These are phyloP conservation scores for Lactarius quietus DNA, from an alignment of 768 basidiomycete genomes.

Conservation along the genomic window DNA sequence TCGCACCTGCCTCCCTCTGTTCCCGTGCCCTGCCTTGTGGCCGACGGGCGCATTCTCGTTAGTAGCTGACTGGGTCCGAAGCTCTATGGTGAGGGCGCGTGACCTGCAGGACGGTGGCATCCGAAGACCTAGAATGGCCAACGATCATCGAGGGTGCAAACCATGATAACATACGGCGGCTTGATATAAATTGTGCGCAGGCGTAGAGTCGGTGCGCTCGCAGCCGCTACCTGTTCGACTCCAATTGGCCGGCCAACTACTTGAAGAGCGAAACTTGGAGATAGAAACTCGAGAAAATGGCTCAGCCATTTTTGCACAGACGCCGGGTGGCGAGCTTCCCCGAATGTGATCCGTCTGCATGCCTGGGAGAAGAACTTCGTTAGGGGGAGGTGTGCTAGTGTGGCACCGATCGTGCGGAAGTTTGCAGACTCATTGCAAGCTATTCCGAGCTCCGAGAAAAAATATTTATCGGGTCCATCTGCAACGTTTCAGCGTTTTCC, in stretches of 20 bases:
- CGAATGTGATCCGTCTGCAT: not conserved
- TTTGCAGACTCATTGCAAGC: conserved; percentile 9
- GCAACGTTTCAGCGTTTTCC: not conserved
- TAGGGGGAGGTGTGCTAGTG: not conserved
- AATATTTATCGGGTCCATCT: conserved; percentile 2
- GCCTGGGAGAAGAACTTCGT: not conserved
- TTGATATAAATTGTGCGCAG: not conserved
- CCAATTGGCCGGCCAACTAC: not conserved
- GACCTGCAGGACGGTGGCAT: conserved; percentile 1
- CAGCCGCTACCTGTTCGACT: not conserved
- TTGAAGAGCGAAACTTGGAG: not conserved
- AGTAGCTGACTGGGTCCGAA: not conserved
- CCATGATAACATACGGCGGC: not conserved
- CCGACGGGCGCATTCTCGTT: not conserved
- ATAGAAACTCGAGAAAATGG: not conserved
- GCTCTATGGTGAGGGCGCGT: not conserved
- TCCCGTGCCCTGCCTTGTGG: not conserved
- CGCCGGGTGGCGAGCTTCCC: not conserved
- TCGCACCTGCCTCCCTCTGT: not conserved
- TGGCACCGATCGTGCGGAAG: conserved; percentile 14
- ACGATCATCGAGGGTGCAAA: conserved; percentile 10
- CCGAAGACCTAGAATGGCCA: conserved; percentile 4
- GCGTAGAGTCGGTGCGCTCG: not conserved
- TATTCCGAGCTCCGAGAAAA: not conserved
- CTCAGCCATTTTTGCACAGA: not conserved